Evolutionary conservation across 768 basidiomycete species (phyloP).

Genomic region (Suillus paluster): DNA sequence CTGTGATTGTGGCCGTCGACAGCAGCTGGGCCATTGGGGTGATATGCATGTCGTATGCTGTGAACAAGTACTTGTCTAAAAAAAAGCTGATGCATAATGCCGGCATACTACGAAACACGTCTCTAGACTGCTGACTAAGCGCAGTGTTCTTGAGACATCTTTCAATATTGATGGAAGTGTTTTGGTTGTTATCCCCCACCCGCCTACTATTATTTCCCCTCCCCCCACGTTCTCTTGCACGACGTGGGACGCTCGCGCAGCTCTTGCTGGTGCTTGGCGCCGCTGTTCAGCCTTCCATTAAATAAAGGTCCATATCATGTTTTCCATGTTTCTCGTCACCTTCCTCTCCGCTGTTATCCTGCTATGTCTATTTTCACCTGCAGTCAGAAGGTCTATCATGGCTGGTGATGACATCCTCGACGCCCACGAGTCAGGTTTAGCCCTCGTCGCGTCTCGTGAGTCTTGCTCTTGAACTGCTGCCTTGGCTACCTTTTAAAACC

Average conservation of each 20-base stretch:
- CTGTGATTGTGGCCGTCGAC: constrained; percentile 63
- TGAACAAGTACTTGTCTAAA: not conserved
- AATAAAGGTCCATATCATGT: constrained; percentile 41
- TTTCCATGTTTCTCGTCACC: constrained; percentile 44
- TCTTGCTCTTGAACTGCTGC: constrained; percentile 20
- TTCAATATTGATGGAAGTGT: not conserved
- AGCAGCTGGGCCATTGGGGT: constrained; percentile 45
- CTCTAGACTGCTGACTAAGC: constrained; percentile 33
- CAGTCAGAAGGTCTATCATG: constrained; percentile 70
- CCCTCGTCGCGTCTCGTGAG: constrained; percentile 74
- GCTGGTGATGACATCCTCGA: constrained; percentile 69
- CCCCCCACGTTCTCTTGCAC: constrained; percentile 17
- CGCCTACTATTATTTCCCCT: constrained; percentile 26
- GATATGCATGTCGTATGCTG: not conserved
- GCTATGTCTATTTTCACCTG: constrained; percentile 71
- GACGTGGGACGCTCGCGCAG: constrained; percentile 37
- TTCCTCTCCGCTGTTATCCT: constrained; percentile 45
- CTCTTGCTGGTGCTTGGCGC: constrained; percentile 46
- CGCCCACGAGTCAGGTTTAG: constrained; percentile 64
- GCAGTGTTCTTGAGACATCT: not conserved
- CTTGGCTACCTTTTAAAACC: constrained; percentile 15
- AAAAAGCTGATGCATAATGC: not conserved
- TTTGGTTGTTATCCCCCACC: not conserved
- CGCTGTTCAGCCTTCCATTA: constrained; percentile 24
- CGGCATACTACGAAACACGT: not conserved